Conservation (phyloP, 2,329 filamentous ascomycete species). For the Blastomyces silverae region DNA sequence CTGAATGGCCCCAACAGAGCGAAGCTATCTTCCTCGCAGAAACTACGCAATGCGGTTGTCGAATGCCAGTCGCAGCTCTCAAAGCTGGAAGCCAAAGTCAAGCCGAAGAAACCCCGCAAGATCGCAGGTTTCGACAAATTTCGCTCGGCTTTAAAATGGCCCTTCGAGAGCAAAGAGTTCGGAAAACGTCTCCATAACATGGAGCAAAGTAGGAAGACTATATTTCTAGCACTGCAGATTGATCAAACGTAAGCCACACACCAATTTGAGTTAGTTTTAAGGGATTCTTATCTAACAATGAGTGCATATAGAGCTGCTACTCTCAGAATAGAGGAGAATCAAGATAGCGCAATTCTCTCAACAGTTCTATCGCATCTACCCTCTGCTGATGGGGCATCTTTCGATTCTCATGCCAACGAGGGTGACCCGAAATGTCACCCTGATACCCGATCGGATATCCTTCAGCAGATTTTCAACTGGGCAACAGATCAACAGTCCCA, state of each 20-base stretch:
- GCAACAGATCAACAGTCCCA: constrained; percentile 13
- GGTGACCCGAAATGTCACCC: constrained; percentile 20
- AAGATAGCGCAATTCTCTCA: constrained; percentile 1
- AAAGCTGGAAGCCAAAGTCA: background rate
- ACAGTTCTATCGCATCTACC: constrained; percentile 3
- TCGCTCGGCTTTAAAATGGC: background rate
- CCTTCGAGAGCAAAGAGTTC: constrained; percentile 2
- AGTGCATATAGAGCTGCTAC: background rate
- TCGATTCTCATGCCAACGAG: constrained; percentile 15
- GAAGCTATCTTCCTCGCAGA: background rate
- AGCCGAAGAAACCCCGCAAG: background rate
- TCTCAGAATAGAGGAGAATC: background rate
- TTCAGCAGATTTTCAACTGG: constrained; percentile 23
- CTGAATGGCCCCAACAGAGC: background rate
- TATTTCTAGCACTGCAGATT: background rate
- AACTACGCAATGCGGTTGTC: constrained; percentile 1
- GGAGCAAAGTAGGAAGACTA: background rate
- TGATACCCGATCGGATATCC: constrained; percentile 23
- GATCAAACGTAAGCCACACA: constrained; percentile 3
- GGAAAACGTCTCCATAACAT: background rate
- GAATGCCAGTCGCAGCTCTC: background rate
- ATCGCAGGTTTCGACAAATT: background rate
- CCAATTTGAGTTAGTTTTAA: background rate
- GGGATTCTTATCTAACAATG: background rate
- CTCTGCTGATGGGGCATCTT: constrained; percentile 12